A percentile compares a stretch with the other conserved stretches of the same genome.
Conservation (phyloP, 441 rosid species). For the Omphalea diandra region DNA sequence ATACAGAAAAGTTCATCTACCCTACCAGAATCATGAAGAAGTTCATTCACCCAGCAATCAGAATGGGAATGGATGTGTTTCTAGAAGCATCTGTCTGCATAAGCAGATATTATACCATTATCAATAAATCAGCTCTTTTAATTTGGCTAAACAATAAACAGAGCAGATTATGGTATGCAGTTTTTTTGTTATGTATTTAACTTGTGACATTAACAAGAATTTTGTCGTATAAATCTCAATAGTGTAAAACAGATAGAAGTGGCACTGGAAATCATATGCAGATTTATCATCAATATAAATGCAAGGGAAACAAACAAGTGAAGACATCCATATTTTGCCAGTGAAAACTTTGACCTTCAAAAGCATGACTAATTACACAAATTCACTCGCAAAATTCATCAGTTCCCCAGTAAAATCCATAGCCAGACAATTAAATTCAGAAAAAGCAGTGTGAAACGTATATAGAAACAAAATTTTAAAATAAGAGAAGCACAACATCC, state of each 20-base stretch:
- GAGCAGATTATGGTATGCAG: neutral
- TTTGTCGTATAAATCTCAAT: too few relatives aligned
- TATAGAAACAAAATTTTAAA: neutral
- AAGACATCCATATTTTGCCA: too few relatives aligned
- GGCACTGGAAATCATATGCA: neutral
- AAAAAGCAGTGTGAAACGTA: neutral
- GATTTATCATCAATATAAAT: neutral
- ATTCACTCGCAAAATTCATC: neutral
- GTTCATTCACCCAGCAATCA: neutral
- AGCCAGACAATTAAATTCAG: neutral
- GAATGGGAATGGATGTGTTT: neutral
- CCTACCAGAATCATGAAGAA: neutral
- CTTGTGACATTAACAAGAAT: neutral
- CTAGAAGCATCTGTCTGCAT: neutral
- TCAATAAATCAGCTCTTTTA: too few relatives aligned
- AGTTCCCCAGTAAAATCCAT: neutral
- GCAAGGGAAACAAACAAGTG: neutral
- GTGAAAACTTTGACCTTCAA: neutral
- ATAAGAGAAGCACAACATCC: neutral
- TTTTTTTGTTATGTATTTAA: neutral
- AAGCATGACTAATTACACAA: neutral
- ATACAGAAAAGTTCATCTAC: neutral
- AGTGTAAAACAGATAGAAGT: neutral
- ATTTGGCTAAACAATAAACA: too few relatives aligned
- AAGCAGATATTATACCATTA: neutral